These are phyloP conservation scores for Pseudopithomyces maydicus DNA, from an alignment of 2,329 filamentous ascomycete species.

Conservation along the genomic window DNA sequence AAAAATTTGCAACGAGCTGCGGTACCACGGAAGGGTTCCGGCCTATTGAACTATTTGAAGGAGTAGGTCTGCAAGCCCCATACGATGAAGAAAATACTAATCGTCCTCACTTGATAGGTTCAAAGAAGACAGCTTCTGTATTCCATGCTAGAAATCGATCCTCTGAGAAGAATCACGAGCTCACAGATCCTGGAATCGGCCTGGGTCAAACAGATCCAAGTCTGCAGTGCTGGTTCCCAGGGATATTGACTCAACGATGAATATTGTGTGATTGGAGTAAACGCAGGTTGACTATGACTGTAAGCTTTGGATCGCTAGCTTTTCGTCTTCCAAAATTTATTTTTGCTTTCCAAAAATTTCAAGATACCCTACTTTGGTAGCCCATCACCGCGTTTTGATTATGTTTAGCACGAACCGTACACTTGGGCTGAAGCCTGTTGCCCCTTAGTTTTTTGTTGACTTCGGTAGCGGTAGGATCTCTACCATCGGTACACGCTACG, in stretches of 20 bases:
- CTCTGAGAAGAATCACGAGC: conserved; percentile 87
- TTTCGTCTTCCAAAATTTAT: too few relatives aligned
- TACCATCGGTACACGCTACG: too few relatives aligned
- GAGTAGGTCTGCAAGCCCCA: conserved; percentile 67
- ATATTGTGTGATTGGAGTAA: neutral
- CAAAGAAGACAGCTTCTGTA: conserved; percentile 99
- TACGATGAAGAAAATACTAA: neutral
- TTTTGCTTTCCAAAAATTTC: too few relatives aligned
- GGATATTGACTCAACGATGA: conserved; percentile 65
- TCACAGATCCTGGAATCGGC: conserved; percentile 97
- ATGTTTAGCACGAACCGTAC: too few relatives aligned
- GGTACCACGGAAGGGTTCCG: conserved; percentile 94
- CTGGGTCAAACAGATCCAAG: conserved; percentile 96
- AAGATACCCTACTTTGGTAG: too few relatives aligned
- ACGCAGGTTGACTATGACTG: too few relatives aligned
- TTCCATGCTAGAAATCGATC: conserved; percentile 94
- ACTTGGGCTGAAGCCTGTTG: too few relatives aligned
- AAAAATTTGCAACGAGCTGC: conserved; percentile 87
- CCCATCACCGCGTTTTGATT: too few relatives aligned
- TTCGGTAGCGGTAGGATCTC: too few relatives aligned
- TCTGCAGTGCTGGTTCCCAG: conserved; percentile 95
- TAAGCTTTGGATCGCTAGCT: too few relatives aligned
- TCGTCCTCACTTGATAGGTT: conserved; percentile 63
- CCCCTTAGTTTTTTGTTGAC: too few relatives aligned
- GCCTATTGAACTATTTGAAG: conserved; percentile 91